Evolutionary conservation across 106 monocot species (phyloP), one percentile per base, ranked within the genome.

Genomic region (Dactylorhiza incarnata): DNA sequence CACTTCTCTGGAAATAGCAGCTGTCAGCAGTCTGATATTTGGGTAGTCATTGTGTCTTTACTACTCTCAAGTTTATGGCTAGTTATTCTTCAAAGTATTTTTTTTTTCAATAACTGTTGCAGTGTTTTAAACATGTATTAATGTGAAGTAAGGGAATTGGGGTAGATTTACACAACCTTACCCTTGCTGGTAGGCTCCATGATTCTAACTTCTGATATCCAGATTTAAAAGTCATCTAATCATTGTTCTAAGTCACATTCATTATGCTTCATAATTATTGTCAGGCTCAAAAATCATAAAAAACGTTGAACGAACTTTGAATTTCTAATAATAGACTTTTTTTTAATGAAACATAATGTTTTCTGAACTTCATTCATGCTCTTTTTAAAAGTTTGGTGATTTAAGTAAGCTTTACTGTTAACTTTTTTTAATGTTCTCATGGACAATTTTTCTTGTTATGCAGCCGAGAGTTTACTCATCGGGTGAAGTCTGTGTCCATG

Each of bases 401-500:
- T 65, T n/a, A 6, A 61, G 20, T 12, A 65, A 26, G 24, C 25
- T 65, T 22, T 10, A 11, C 3, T 25, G 25, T 29, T 12, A 65
- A 65, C 24, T 26, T 25, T 26, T 65, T 26, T 11, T 65, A 3
- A 12, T 2, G 5, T 62, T 62, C 24, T 62, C 29, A 6, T 52
- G 48, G 50, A 26, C 29, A n/a, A 74, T 53, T 37, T 29, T 54
- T 74, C 6, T 53, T 29, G 71, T 68, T 48, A 23, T 79, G 48
- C 83, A 92, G 95, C 46, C 92, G 90, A 25, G 92, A 95, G 75
- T 95, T 95, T 76, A 92, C 95, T 74, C 95, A 95, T 70, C 89
- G 95, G 43, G 95, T 95, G 61, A 95, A 95, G 80, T 92, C 92
- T 45, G 88, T 92, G 14, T 95, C 95, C 45, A 90, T 95, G 95